These are phyloP conservation scores for Zygosaccharomyces gambellarensis DNA, from an alignment of 805 yeast species.

Conservation along the genomic window DNA sequence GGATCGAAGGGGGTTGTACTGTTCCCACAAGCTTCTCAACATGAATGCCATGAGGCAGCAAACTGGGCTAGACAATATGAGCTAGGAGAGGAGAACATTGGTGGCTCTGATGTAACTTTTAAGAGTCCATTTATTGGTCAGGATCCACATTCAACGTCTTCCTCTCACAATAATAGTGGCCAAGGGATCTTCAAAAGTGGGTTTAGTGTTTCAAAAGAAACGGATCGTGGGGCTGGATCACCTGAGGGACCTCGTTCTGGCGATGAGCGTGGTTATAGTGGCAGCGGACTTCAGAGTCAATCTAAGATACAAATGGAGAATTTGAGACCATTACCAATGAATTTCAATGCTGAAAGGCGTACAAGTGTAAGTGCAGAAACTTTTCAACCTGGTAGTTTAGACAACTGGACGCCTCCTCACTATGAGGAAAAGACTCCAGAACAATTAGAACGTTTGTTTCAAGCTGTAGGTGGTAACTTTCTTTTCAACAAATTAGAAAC, in stretches of 20 bases:
- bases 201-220: conserved; percentile 26
- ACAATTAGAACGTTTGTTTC: conserved; percentile 64
- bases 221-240: conserved; percentile 16
- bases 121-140: conserved; percentile 60
- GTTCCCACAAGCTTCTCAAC: conserved; percentile 38
- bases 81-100: conserved; percentile 6
- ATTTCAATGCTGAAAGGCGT: conserved; percentile 76
- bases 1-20: conserved; percentile 46
- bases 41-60: conserved; percentile 32
- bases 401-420: conserved; percentile 67
- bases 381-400: conserved; percentile 67
- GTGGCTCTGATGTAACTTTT: conserved; percentile 35
- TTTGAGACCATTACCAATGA: conserved; percentile 43
- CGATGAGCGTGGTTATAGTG: neutral
- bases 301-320: conserved; percentile 14
- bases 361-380: conserved; percentile 90
- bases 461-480: conserved; percentile 73
- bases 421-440: conserved; percentile 52
- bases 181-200: conserved; percentile 28
- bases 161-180: conserved; percentile 5
- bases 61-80: conserved; percentile 17
- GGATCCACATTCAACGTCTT: conserved; percentile 51
- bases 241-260: conserved; percentile 20
- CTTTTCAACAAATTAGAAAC: conserved; percentile 78
- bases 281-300: conserved; percentile 2